A percentile compares a stretch with the other conserved stretches of the same genome.
Evolutionary conservation across 1,139 yeast species (phyloP).

Genomic region (Suhomyces taliae): DNA sequence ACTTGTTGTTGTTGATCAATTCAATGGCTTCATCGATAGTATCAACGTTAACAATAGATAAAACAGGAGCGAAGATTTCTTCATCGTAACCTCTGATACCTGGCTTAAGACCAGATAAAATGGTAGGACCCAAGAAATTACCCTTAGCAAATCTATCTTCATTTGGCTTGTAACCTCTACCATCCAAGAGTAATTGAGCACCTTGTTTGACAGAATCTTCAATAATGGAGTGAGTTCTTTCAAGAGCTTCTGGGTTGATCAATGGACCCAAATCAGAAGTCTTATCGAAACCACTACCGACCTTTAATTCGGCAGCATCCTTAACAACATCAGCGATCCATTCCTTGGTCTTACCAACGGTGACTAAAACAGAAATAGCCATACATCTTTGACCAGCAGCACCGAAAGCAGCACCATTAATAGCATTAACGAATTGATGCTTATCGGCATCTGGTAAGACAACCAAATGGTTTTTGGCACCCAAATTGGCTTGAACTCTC

Average conservation of each 20-base stretch:
- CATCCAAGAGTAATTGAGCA: constrained; percentile 64
- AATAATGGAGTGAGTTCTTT: constrained; percentile 57
- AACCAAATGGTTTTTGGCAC: constrained; percentile 77
- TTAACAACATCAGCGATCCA: constrained; percentile 64
- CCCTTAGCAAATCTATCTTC: constrained; percentile 57
- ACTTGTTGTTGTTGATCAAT: constrained; percentile 61
- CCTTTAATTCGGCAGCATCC: constrained; percentile 58
- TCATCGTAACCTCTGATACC: constrained; percentile 74
- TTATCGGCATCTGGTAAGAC: constrained; percentile 74
- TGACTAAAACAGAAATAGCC: constrained; percentile 75
- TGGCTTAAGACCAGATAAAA: constrained; percentile 61
- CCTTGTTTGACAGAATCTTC: constrained; percentile 56
- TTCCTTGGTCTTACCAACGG: constrained; percentile 68
- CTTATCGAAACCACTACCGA: constrained; percentile 67
- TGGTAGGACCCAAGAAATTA: constrained; percentile 74
- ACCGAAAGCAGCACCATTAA: constrained; percentile 79
- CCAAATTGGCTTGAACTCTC: constrained; percentile 76
- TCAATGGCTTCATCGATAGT: constrained; percentile 73
- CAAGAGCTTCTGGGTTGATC: constrained; percentile 58
- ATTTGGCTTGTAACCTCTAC: constrained; percentile 52
- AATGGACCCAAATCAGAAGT: constrained; percentile 71
- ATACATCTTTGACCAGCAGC: constrained; percentile 87
- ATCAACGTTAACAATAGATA: constrained; percentile 61
- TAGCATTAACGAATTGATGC: constrained; percentile 62
- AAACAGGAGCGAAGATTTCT: constrained; percentile 78